A percentile compares a stretch with the other conserved stretches of the same genome.
Conservation (phyloP, 805 yeast species). For the Nakazawaea anatomiae region DNA sequence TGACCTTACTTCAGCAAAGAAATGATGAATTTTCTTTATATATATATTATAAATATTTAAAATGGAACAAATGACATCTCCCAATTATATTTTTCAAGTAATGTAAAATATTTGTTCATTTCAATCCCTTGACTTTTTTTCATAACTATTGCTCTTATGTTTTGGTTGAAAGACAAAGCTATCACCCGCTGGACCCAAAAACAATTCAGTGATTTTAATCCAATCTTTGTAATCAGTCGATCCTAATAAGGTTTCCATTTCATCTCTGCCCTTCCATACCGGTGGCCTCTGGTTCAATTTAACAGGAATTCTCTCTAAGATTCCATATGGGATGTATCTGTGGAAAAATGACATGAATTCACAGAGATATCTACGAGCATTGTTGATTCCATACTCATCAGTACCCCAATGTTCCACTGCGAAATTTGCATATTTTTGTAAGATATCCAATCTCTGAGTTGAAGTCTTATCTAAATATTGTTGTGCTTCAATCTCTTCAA, state of each 20-base stretch:
- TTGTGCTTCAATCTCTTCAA: conserved; percentile 86
- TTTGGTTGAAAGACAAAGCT: conserved; percentile 81
- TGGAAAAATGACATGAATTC: conserved; percentile 93
- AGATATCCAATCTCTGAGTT: conserved; percentile 77
- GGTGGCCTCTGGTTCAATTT: conserved; percentile 92
- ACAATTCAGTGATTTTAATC: conserved; percentile 94
- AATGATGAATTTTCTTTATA: conserved; percentile 1
- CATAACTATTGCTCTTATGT: conserved; percentile 87
- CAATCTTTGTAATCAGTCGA: conserved; percentile 85
- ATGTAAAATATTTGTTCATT: too few species aligned
- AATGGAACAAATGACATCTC: too few species aligned
- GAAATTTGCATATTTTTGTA: conserved; percentile 62
- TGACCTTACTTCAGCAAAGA: conserved; percentile 4
- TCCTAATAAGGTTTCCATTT: conserved; percentile 84
- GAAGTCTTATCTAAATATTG: conserved; percentile 89
- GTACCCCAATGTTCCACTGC: conserved; percentile 98
- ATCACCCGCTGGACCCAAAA: conserved; percentile 79
- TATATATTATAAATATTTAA: background rate
- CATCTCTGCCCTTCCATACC: conserved; percentile 87
- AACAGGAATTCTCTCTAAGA: conserved; percentile 83
- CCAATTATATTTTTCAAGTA: too few species aligned
- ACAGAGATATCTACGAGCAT: conserved; percentile 85
- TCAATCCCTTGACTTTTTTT: conserved; percentile 14
- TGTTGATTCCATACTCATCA: conserved; percentile 88
- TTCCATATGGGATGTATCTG: conserved; percentile 90